A percentile compares a stretch with the other conserved stretches of the same genome.
Evolutionary conservation across 495 filamentous ascomycete genomes (phyloP).

Genomic region (Aspergillus saccharolyticus): DNA sequence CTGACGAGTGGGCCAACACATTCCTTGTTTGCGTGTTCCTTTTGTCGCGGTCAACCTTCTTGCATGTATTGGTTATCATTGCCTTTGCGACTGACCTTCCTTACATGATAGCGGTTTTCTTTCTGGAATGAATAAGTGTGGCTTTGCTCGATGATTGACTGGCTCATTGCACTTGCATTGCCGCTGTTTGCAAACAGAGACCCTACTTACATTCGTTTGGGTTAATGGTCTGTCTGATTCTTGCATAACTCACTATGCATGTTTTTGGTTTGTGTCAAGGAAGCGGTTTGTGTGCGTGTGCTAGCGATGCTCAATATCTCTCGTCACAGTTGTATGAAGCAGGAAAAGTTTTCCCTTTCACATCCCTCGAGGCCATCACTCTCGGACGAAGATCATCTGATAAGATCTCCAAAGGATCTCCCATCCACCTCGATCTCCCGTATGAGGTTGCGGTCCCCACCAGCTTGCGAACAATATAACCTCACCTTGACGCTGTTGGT

Average conservation of each 20-base stretch:
- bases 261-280: background rate
- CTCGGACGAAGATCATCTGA: background rate
- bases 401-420: background rate
- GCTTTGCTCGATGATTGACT: background rate
- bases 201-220: background rate
- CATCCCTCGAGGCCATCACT: background rate
- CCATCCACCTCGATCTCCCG: slow-evolving; percentile 8
- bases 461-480: slow-evolving; percentile 16
- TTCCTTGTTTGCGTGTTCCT: background rate
- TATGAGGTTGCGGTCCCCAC: slow-evolving; percentile 1
- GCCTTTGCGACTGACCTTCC: background rate
- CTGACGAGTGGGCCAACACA: background rate
- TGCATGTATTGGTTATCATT: background rate
- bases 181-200: background rate
- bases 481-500: slow-evolving; percentile 10
- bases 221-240: background rate
- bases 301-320: background rate
- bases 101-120: background rate
- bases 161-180: background rate
- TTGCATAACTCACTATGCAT: background rate
- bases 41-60: background rate
- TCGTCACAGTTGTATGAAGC: background rate
- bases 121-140: background rate
- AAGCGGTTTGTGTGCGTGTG: background rate
- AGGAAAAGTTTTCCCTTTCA: background rate